Evolutionary conservation across 2,329 filamentous ascomycete genomes (phyloP), one percentile per base, ranked within the genome.

Genomic region (Hortaea werneckii): DNA sequence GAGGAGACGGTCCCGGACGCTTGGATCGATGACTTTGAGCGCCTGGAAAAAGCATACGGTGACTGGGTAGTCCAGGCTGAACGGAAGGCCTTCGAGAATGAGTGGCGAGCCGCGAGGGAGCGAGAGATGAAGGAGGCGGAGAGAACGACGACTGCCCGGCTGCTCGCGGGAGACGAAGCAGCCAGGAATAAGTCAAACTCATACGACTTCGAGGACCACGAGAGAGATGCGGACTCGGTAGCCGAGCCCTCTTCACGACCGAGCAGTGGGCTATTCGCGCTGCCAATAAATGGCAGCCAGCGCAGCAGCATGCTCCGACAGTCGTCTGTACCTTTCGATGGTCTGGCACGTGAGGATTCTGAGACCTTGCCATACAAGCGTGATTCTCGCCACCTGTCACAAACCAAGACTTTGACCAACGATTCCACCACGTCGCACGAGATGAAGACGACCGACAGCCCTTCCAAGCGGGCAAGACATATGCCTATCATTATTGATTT

Each of bases 21-120:
- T 28, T 98, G 90, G 92, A 79, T 96, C 46, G 87, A 94, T 56
- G 77, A 82, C 4, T 83, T 96, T 68, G 92, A 96, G 63, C 67
- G 69, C 0, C 71, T 94, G 4, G 92, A 98, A 63, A 71, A 75
- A 8, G 77, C 82, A 29, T 95, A 90, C 64, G 78, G 80, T 6
- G 76, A 81, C 26, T 98, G 92, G 92, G 79, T 82, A 38, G 81
- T 83, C 41, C 76, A 82, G 41, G 88, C 85, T 29, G 87, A 94
- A 59, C 76, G 76, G 49, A 82, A 77, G 56, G 75, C 89, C n/a
- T 72, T 82, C 42, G 79, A 86, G 54, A 76, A 79, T 20, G 79
- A 89, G 34, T 60, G 59, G 56, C 50, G 48, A 3, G 11, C 28
- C 5, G 20, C 32, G 29, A 46, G 20, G 27, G 42, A 46, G 11